These are phyloP conservation scores for Grosmannia clavigera DNA, from an alignment of 2,329 filamentous ascomycete genomes.

Conservation along the genomic window DNA sequence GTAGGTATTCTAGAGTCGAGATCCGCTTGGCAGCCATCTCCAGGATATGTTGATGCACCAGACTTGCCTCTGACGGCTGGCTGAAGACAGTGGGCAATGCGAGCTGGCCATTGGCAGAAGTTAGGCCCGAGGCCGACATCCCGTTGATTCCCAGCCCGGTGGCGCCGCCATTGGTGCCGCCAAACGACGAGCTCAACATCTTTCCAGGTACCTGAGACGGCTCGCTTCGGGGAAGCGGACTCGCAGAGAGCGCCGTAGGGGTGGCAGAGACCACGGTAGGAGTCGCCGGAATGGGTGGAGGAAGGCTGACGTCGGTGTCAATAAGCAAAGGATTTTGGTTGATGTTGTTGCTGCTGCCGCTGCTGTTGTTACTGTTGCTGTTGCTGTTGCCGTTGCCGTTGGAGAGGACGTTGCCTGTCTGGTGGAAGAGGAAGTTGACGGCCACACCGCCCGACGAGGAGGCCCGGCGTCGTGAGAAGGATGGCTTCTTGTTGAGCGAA, in stretches of 20 bases:
- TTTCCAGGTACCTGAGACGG: background rate
- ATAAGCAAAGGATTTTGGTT: background rate
- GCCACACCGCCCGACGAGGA: slow-evolving; percentile 20
- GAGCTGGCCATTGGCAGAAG: slow-evolving; percentile 14
- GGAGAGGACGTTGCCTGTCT: background rate
- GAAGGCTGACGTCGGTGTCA: background rate
- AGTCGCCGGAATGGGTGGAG: background rate
- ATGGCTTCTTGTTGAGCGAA: slow-evolving; percentile 42
- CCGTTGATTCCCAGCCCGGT: background rate
- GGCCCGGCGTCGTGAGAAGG: slow-evolving; percentile 30
- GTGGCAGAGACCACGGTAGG: background rate
- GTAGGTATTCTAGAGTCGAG: slow-evolving; percentile 82
- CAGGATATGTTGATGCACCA: slow-evolving; percentile 55
- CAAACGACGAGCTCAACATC: slow-evolving; percentile 2
- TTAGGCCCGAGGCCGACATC: slow-evolving; percentile 17
- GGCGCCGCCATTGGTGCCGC: slow-evolving; percentile 7
- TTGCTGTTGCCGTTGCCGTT: too few species aligned
- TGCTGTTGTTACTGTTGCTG: background rate
- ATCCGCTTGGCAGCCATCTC: slow-evolving; percentile 87
- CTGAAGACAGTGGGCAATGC: slow-evolving; percentile 15
- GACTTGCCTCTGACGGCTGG: slow-evolving; percentile 25
- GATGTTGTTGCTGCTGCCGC: background rate
- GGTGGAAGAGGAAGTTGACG: background rate
- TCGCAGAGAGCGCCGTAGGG: background rate
- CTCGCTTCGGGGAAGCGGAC: background rate